These are phyloP conservation scores for Boletellus deceptivus DNA, from an alignment of 1,284 basidiomycete species.

Conservation along the genomic window DNA sequence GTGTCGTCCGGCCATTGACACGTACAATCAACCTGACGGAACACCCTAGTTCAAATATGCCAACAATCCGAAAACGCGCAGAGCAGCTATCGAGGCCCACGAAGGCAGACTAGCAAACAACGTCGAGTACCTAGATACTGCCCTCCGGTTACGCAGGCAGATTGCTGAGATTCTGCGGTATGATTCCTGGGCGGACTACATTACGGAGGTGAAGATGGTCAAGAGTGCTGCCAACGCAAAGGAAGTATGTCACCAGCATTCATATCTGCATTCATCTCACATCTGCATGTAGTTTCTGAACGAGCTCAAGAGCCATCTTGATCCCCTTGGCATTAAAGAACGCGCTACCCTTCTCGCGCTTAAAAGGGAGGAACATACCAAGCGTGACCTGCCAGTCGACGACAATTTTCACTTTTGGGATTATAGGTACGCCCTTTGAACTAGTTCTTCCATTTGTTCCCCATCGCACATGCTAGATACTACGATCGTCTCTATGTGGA, in stretches of 20 bases:
- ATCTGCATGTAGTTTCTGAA: slow-evolving; percentile 53
- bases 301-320: slow-evolving; percentile 72
- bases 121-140: slow-evolving; percentile 62
- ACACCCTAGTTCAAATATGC: slow-evolving; percentile 70
- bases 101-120: slow-evolving; percentile 70
- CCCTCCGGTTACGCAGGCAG: slow-evolving; percentile 64
- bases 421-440: slow-evolving; percentile 36
- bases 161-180: slow-evolving; percentile 70
- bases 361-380: slow-evolving; percentile 68
- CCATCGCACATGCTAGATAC: slow-evolving; percentile 37
- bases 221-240: slow-evolving; percentile 53
- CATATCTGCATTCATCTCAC: background rate
- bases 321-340: slow-evolving; percentile 68
- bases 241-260: slow-evolving; percentile 39
- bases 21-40: background rate
- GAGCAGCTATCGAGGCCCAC: slow-evolving; percentile 59
- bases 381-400: slow-evolving; percentile 59
- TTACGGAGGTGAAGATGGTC: slow-evolving; percentile 83
- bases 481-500: slow-evolving; percentile 75
- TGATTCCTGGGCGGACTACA: slow-evolving; percentile 78
- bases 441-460: background rate
- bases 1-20: slow-evolving; percentile 20
- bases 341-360: slow-evolving; percentile 62
- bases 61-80: slow-evolving; percentile 64
- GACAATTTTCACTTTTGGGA: slow-evolving; percentile 72